Base-by-base conservation (phyloP, 352 stramenopile species). In the Pythium monospermum region DNA sequence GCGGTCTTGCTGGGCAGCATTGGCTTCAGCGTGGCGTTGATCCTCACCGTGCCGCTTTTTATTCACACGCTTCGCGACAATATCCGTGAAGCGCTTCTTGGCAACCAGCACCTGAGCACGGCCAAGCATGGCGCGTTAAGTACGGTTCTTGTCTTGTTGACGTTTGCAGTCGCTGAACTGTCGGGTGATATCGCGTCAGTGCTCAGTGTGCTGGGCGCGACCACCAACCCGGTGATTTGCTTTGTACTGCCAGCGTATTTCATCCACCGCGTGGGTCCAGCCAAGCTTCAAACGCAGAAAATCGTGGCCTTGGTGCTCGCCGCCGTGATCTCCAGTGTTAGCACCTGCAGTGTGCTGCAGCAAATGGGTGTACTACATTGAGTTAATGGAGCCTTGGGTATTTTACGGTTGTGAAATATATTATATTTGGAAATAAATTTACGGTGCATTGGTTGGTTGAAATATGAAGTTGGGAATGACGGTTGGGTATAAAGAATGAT, bases 181-280 rank as follows among this genome's bases (percentile, higher is more conserved):
- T 77, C 83, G 3, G 75, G 66, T 6, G 81, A 94, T 49, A 94
- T 95, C 46, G 77, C 83, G 13, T 89, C 78, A 6, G 83, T 95
- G 40, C 75, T 95, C n/a, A 70, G 69, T 4, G 61, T 95, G 16
- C 69, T 95, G 12, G 85, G 85, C 32, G 73, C 83, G 25, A 95
- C 83, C 21, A 91, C 83, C 2, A 95, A 95, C 66, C 85, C 85
- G 3, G 61, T 84, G 48, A 94, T 95, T 57, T 94, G 85, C 64
- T 95, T 92, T 57, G 58, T 93, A 41, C 64, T 95, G n/a, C 85
- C 85, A 13, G 77, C 83, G 19, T 90, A 85, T 45, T 93, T 92
- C 53, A 66, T 90, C 49, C 55, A 69, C 23, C 70, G 73, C 18
- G 50, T 91, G 4, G 79, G 76, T 15, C 55, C 56, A 4, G 42